Base-by-base conservation (phyloP, 225 moss, liverwort and hornwort species). In the Asterella californica region DNA sequence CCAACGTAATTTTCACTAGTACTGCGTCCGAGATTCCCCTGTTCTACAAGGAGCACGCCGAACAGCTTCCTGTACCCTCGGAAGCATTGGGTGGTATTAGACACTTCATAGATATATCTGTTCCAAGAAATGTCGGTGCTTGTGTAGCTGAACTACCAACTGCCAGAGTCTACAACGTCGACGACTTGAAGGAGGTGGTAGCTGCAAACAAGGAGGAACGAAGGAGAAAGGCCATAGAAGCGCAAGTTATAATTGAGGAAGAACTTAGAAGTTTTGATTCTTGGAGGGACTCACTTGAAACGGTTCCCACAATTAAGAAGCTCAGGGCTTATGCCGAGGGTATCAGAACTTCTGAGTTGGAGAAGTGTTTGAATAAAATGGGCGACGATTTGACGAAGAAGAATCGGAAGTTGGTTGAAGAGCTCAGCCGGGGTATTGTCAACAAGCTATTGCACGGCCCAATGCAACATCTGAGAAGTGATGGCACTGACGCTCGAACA, bases 261-360 rank as follows among this genome's bases (percentile, higher is more conserved):
- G 96, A 96, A 74, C 86, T 96, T 38, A 83, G 89, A 72, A 92
- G 90, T 63, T 96, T 96, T 79, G 96, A 96, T 34, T 86, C 92
- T 2, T 96, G 96, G 96, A 81, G 96, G 68, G 96, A 96, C 71
- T 94, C 94, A 1, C 79, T 96, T 54, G 96, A 96, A 79, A 96
- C 94, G 0, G 96, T 96, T n/a, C 96, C 96, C 2, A 96, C 96
- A 6, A 96, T 96, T 18, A 96, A 96, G 77, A 94, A 92, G 69
- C 80, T 96, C 34, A 86, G 96, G 67, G 88, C 96, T 5, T 94
- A 96, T 59, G 96, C 94, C 0, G 96, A 96, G 81, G 85, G 91
- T 36, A 88, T 96, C 73, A 70, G 96, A 75, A 86, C 90, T 59
- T 61, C 88, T 34, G 96, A 96, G 70, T 80, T 94, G 36, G 91